Evolutionary conservation across 2,329 filamentous ascomycete genomes (phyloP).

Genomic region (Talaromyces marneffei): DNA sequence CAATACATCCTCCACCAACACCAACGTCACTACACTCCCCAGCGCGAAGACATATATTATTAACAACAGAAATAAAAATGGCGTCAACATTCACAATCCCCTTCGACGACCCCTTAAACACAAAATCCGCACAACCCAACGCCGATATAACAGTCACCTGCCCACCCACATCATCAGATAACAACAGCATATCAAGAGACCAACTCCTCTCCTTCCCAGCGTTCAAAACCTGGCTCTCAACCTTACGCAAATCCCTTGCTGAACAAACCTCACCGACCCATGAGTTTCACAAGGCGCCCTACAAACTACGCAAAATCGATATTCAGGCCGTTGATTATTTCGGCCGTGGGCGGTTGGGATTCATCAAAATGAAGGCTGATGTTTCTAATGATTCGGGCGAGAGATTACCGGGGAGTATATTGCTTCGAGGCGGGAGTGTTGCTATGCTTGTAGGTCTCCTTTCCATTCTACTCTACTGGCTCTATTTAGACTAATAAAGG

Average conservation of each 20-base stretch:
- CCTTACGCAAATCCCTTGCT: constrained; percentile 44
- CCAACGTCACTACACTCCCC: not conserved
- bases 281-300: constrained; percentile 48
- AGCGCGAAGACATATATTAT: not conserved
- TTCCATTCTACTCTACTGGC: not conserved
- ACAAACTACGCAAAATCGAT: constrained; percentile 47
- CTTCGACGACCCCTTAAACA: not conserved
- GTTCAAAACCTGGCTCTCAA: constrained; percentile 51
- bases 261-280: constrained; percentile 44
- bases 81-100: constrained; percentile 11
- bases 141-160: not conserved
- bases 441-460: constrained; percentile 47
- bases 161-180: constrained; percentile 31
- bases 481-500: not conserved
- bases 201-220: constrained; percentile 48
- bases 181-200: constrained; percentile 32
- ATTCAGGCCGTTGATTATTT: constrained; percentile 54
- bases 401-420: constrained; percentile 51
- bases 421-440: constrained; percentile 54
- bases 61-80: not conserved
- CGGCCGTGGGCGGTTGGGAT: constrained; percentile 45
- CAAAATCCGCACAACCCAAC: not conserved
- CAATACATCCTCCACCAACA: not conserved
- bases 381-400: constrained; percentile 50
- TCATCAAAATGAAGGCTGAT: constrained; percentile 51